Evolutionary conservation across 768 basidiomycete species (phyloP), one percentile per base, ranked within the genome.

Genomic region (Roridomyces roridus): DNA sequence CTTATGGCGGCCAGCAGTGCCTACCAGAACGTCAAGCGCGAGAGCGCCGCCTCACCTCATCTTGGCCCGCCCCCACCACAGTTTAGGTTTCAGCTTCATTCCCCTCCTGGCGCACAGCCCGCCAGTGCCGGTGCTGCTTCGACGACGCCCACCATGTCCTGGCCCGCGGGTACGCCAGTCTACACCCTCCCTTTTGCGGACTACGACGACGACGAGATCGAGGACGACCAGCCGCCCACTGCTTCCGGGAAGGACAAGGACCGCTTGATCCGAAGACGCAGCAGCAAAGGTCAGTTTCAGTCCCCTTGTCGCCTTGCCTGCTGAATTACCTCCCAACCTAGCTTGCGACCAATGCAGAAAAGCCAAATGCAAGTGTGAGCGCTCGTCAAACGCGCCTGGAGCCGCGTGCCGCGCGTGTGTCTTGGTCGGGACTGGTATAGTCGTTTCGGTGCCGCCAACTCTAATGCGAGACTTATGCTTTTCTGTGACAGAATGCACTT

Each of bases 311-410:
- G 25, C 52, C 51, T 28, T 46, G 28, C 24, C 43, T 41, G n/a
- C 44, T 45, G 40, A 50, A 47, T 63, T 54, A 11, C 29, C 44
- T 55, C 37, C 45, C 31, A n/a, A n/a, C n/a, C n/a, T 50, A 89
- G 91, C 92, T 21, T 94, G 92, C 74, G 92, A 94, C 72, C 91
- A 93, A 66, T 94, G 92, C 70, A 84, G 92, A 52, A 94, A 94
- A 72, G 89, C 86, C 67, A 93, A 93, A 68, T 94, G 92, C 78
- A 93, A 93, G 73, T 94, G 92, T 71, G 92, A 93, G 72, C 85
- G 89, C 31, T 58, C 82, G 31, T 34, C 31, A 8, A 15, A 34
- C 10, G 72, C 74, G 12, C 77, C 81, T 31, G 80, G 75, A 35
- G 83, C 87, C 55, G 84, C 87, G 18, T 94, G 92, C 75, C 87